Evolutionary conservation across 2,329 filamentous ascomycete genomes (phyloP).

Genomic region (Cercospora beticola): DNA sequence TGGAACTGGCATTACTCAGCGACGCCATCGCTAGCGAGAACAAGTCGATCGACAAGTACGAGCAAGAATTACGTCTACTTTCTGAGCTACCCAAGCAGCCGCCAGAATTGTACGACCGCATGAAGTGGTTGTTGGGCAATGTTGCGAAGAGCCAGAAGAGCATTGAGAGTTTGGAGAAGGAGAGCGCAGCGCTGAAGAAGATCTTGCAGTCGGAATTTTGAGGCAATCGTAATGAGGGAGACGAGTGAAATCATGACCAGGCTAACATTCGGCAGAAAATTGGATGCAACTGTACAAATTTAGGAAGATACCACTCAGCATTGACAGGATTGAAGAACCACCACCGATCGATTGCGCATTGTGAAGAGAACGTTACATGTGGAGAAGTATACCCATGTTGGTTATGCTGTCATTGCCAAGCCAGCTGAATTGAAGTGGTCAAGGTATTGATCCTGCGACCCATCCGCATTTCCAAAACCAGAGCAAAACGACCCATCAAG

Average conservation of each 20-base stretch:
- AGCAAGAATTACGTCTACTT: slow-evolving; percentile 73
- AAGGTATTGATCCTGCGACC: neutral
- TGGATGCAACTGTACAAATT: slow-evolving; percentile 18
- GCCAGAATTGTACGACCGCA: slow-evolving; percentile 62
- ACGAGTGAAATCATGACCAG: neutral
- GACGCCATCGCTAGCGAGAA: slow-evolving; percentile 72
- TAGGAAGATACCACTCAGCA: slow-evolving; percentile 10
- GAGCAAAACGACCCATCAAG: neutral
- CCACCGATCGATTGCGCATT: neutral
- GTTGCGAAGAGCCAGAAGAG: slow-evolving; percentile 71
- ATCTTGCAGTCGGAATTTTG: slow-evolving; percentile 58
- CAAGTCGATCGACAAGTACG: slow-evolving; percentile 72
- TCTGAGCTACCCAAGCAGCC: slow-evolving; percentile 70
- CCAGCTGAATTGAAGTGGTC: neutral
- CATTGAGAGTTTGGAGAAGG: slow-evolving; percentile 69
- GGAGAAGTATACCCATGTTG: neutral
- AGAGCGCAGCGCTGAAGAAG: slow-evolving; percentile 72
- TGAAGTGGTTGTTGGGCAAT: slow-evolving; percentile 73
- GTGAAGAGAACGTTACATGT: neutral
- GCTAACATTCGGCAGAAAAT: slow-evolving; percentile 9
- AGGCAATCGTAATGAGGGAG: neutral
- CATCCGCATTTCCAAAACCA: neutral
- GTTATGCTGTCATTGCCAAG: neutral
- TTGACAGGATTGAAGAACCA: neutral
- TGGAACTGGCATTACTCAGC: slow-evolving; percentile 65